Evolutionary conservation across 495 filamentous ascomycete species (phyloP).

Genomic region (Letharia columbiana): DNA sequence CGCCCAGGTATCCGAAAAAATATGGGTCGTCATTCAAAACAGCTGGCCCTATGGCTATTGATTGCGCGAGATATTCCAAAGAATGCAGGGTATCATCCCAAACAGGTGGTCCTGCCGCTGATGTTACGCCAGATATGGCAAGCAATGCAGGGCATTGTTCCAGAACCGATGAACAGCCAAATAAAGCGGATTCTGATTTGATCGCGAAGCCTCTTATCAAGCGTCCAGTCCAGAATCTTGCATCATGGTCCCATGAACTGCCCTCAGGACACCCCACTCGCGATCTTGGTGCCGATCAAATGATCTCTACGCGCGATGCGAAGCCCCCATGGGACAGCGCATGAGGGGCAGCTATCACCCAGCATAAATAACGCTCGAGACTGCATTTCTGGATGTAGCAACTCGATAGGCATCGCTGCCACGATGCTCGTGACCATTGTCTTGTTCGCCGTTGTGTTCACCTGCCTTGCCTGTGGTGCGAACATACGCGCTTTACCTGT

Average conservation of each 20-base stretch:
- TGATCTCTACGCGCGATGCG: not conserved
- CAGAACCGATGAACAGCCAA: not conserved
- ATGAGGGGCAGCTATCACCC: not conserved
- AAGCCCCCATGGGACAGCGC: not conserved
- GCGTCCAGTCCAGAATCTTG: not conserved
- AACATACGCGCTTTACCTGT: no score
- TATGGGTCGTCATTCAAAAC: not conserved
- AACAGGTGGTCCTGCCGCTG: not conserved
- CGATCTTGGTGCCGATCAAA: constrained; percentile 7
- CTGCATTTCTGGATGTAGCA: not conserved
- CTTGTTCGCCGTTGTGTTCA: not conserved
- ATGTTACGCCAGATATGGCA: not conserved
- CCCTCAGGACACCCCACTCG: not conserved
- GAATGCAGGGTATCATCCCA: not conserved
- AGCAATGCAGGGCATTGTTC: not conserved
- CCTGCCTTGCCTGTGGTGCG: not conserved
- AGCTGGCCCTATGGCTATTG: not conserved
- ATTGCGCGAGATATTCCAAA: not conserved
- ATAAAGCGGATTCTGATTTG: not conserved
- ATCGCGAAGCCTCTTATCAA: not conserved
- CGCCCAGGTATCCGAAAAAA: not conserved
- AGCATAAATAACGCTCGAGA: not conserved
- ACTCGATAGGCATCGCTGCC: no score
- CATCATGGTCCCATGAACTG: not conserved
- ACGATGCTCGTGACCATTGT: not conserved